Conservation (phyloP, 306 rosid genomes). For the Quercus rubra region DNA sequence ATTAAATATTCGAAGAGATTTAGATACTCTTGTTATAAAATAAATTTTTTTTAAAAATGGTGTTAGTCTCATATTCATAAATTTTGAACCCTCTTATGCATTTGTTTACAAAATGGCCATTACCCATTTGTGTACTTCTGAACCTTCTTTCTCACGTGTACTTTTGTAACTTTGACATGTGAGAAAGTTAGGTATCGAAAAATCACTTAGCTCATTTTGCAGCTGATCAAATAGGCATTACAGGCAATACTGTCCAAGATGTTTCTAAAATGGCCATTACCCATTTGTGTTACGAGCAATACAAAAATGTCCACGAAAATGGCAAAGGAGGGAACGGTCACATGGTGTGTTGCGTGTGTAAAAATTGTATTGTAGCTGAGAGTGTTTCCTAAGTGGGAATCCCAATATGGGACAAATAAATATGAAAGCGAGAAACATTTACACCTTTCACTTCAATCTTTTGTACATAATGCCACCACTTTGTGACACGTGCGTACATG, state of each 20-base stretch:
- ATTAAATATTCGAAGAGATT: fast-evolving
- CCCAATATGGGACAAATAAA: background rate
- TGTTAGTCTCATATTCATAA: no score
- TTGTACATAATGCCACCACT: conserved; percentile 1
- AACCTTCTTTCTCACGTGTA: no score
- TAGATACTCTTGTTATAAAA: no score
- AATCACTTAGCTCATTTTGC: background rate
- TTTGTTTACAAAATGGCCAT: no score
- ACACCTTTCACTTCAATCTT: background rate
- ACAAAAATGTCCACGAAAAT: background rate
- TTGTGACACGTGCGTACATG: conserved; percentile 30
- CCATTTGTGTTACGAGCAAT: no score
- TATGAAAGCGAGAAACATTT: background rate
- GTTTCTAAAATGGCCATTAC: background rate
- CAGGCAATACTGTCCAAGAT: background rate
- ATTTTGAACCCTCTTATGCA: no score
- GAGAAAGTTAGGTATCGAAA: background rate
- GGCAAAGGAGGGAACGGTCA: background rate
- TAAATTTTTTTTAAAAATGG: no score
- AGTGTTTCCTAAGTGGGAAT: background rate
- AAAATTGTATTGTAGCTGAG: background rate
- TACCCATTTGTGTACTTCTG: no score
- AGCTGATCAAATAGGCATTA: background rate
- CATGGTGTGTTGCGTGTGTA: background rate
- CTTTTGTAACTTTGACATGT: background rate